Conservation (phyloP, 1,284 basidiomycete genomes). For the Erythrobasidium hasegawianum region DNA sequence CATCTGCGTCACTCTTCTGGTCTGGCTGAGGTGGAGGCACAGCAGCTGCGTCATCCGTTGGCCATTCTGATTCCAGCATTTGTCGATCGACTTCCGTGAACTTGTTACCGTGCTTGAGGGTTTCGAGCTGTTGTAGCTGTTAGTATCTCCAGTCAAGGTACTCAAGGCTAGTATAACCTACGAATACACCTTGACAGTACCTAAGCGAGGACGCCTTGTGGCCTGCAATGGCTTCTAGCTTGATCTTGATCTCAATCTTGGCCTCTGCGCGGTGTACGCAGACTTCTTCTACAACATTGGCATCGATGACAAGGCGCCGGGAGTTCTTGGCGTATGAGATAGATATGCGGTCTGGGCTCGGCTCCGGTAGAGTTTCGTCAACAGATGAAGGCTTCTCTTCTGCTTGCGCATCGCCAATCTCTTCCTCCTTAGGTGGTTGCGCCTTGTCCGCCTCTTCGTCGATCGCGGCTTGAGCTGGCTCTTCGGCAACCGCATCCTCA, state of each 20-base stretch:
- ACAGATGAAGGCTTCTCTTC: too few species aligned
- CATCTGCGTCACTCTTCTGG: not conserved
- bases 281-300: slow-evolving; percentile 75
- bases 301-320: slow-evolving; percentile 79
- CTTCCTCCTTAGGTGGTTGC: not conserved
- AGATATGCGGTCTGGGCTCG: slow-evolving; percentile 59
- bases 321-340: slow-evolving; percentile 87
- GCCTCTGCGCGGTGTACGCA: slow-evolving; percentile 76
- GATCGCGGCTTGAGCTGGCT: not conserved
- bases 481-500: not conserved
- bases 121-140: slow-evolving; percentile 80
- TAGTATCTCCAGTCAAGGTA: too few species aligned
- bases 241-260: slow-evolving; percentile 74
- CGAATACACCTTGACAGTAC: slow-evolving; percentile 63
- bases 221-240: slow-evolving; percentile 51
- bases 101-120: slow-evolving; percentile 61
- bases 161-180: too few species aligned
- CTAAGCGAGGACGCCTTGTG: slow-evolving; percentile 51
- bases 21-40: not conserved
- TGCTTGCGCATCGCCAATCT: not conserved
- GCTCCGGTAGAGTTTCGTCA: slow-evolving; percentile 9
- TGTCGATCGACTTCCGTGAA: slow-evolving; percentile 42
- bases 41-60: not conserved
- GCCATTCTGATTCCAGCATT: slow-evolving; percentile 40
- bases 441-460: not conserved